Conservation (phyloP, 208 protist species). For the Leishmania arabica region DNA sequence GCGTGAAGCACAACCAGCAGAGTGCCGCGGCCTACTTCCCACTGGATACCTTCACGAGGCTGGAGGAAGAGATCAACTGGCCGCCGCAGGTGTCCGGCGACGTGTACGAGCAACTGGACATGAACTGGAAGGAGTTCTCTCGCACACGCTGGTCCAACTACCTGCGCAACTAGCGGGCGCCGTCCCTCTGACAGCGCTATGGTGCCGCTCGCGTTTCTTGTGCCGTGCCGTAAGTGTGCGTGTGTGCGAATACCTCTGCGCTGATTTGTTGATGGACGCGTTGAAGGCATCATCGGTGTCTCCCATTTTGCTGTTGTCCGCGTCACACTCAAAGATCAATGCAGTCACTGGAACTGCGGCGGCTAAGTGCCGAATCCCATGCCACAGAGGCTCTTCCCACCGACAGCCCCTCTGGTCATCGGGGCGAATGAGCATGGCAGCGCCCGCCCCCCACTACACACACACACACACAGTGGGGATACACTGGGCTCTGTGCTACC, state of each 20-base stretch:
- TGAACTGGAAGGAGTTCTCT: conserved; percentile 94
- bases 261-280: background rate
- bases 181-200: background rate
- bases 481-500: no score
- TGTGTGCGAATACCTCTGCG: background rate
- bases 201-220: background rate
- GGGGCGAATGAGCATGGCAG: background rate
- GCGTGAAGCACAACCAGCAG: conserved; percentile 61
- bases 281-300: background rate
- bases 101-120: conserved; percentile 89
- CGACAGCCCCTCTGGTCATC: background rate
- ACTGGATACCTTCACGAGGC: conserved; percentile 82
- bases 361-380: background rate
- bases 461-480: no score
- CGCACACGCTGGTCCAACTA: conserved; percentile 90
- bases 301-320: background rate
- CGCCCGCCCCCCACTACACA: background rate
- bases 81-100: conserved; percentile 85
- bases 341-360: background rate
- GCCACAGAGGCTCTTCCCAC: background rate
- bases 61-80: conserved; percentile 93
- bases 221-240: background rate
- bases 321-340: background rate
- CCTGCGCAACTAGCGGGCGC: conserved; percentile 58
- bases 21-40: conserved; percentile 70